A percentile compares a stretch with the other conserved stretches of the same genome.
These are phyloP conservation scores for Dryadomyces quercus-mongolicae DNA, from an alignment of 2,329 filamentous ascomycete species.

Conservation along the genomic window DNA sequence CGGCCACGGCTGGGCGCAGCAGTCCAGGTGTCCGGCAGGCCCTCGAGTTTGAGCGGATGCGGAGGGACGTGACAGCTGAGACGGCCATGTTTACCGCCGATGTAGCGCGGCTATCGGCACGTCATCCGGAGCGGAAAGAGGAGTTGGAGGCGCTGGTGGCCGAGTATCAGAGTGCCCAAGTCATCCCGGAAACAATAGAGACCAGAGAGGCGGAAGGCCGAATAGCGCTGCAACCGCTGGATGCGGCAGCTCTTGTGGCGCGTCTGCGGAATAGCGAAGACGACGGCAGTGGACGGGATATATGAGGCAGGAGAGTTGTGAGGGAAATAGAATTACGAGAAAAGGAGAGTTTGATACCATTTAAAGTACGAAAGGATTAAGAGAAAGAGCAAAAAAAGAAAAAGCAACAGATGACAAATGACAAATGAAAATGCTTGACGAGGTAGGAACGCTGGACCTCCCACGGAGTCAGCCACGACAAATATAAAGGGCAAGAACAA, in stretches of 20 bases:
- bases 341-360: too few relatives aligned
- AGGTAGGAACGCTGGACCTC: too few relatives aligned
- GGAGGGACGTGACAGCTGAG: slow-evolving; percentile 7
- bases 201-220: background rate
- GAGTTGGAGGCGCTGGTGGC: slow-evolving; percentile 7
- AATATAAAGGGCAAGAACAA: background rate
- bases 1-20: background rate
- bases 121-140: slow-evolving; percentile 6
- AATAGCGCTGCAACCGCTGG: background rate
- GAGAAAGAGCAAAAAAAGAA: too few relatives aligned
- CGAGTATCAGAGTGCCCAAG: background rate
- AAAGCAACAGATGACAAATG: too few relatives aligned
- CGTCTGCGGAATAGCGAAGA: background rate
- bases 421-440: too few relatives aligned
- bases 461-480: too few relatives aligned
- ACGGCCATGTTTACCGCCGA: slow-evolving; percentile 18
- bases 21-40: slow-evolving; percentile 2
- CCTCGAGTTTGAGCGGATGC: slow-evolving; percentile 10
- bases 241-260: background rate
- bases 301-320: background rate
- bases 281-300: background rate
- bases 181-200: background rate
- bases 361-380: too few relatives aligned
- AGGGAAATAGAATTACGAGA: background rate
- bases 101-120: slow-evolving; percentile 6